phyloP scores from a whole-genome alignment of 163 green algal genomes.

The Scenedesmus sp. region DNA sequence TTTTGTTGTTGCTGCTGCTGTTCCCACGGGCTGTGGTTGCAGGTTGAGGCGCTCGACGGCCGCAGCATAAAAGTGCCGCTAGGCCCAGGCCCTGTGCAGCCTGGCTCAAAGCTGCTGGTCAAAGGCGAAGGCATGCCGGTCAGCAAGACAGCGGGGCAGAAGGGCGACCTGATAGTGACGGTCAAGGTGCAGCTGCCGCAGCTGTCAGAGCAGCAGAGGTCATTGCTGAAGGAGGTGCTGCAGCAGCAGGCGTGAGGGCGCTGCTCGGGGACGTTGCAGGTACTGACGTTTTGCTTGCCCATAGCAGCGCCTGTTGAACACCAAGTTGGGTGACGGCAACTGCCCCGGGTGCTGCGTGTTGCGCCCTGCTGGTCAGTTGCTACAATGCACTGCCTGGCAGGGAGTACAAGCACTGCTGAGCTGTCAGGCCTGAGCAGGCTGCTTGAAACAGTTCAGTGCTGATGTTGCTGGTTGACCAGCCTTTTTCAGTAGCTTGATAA shows the following conservation, averaged over 20 bases:
- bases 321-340: too few relatives aligned
- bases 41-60: constrained; percentile 77
- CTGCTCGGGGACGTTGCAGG: too few relatives aligned
- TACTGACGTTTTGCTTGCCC: neutral
- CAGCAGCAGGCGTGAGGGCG: neutral
- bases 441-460: too few relatives aligned
- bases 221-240: constrained; percentile 53
- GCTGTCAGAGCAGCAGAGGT: constrained; percentile 60
- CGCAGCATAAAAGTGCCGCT: constrained; percentile 63
- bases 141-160: constrained; percentile 65
- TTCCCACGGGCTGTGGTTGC: too few relatives aligned
- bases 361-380: too few relatives aligned
- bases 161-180: constrained; percentile 77
- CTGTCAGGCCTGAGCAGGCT: too few relatives aligned
- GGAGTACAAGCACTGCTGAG: too few relatives aligned
- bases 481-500: too few relatives aligned
- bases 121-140: constrained; percentile 87
- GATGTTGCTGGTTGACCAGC: too few relatives aligned
- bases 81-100: constrained; percentile 1
- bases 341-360: too few relatives aligned
- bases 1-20: neutral
- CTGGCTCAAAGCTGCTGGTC: constrained; percentile 63
- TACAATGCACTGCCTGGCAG: too few relatives aligned
- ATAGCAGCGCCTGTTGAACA: too few relatives aligned
- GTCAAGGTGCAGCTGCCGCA: constrained; percentile 80